Evolutionary conservation across 2,329 filamentous ascomycete genomes (phyloP), one percentile per base, ranked within the genome.

Genomic region (Penicillium nordicum): DNA sequence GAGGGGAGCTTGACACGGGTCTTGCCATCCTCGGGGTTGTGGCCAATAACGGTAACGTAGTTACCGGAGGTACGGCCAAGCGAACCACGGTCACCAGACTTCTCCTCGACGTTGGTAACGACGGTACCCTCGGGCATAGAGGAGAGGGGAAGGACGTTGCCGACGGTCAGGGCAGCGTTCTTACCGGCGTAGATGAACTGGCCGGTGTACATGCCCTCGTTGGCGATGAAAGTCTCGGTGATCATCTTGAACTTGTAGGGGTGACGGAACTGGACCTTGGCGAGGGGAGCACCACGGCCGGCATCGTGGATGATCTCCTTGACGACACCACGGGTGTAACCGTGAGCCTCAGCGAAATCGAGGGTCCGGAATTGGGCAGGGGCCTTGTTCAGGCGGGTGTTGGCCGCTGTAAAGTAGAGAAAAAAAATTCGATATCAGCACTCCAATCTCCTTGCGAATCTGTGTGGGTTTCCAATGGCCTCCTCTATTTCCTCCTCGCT

Each of bases 101-200:
- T 96, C 88, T 97, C 93, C 86, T 99, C 94, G 73, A 99, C 94
- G 84, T 99, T 99, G 80, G 90, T 92, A 74, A 99, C 86, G 73
- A 99, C 93, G 80, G 94, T 99, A 91, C 94, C 94, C 86, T 99
- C 94, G 69, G 94, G 94, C 78, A 97, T 89, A 76, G 90, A 91
- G 77, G 87, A 86, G 71, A 99, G 87, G 68, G 94, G 94, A 64
- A 99, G 90, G 77, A 99, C 82, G 86, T 99, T 99, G 80, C 94
- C 94, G 80, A 99, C 88, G 75, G 90, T 97, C 76, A 99, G 87
- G 69, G 88, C 84, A 74, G 94, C 94, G 83, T 96, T 94, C 91
- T 99, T 99, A 79, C 94, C 94, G 78, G 93, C 94, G 83, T 99
- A 99, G 88, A 99, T 92, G 87, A 99, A 99, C 82, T 99, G 94